Evolutionary conservation across 2,329 filamentous ascomycete genomes (phyloP).

Genomic region (Metarhizium sp.): DNA sequence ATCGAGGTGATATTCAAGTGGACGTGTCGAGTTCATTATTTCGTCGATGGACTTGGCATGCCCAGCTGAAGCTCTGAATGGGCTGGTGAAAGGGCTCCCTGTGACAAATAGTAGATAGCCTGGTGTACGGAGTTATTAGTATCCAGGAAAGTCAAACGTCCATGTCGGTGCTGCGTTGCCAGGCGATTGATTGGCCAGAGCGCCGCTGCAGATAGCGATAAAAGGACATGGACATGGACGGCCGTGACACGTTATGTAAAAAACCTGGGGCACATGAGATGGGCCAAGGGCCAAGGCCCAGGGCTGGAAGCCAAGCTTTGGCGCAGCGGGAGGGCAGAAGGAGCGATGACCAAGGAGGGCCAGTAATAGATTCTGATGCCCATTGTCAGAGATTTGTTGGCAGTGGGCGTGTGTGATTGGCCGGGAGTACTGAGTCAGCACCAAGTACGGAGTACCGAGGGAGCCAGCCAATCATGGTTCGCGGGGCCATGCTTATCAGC

Average conservation of each 20-base stretch:
- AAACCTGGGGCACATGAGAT: too few species aligned
- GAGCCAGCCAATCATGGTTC: conserved; percentile 1
- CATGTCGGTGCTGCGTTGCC: too few species aligned
- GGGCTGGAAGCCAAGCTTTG: too few species aligned
- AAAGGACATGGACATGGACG: background rate
- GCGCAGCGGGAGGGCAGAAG: too few species aligned
- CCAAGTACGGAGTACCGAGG: background rate
- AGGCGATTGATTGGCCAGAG: background rate
- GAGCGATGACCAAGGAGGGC: conserved; percentile 4
- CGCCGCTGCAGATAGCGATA: background rate
- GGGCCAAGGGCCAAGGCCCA: too few species aligned
- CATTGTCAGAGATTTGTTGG: background rate
- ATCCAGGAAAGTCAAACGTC: too few species aligned
- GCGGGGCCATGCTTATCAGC: conserved; percentile 5
- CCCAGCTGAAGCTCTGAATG: background rate
- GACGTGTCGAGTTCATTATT: too few species aligned
- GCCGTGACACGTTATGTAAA: too few species aligned
- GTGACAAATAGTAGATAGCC: too few species aligned
- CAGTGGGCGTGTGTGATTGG: background rate
- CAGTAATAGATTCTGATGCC: conserved; percentile 6
- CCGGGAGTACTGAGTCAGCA: background rate
- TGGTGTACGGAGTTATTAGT: too few species aligned
- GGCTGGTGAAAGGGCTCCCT: too few species aligned
- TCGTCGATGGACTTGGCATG: background rate
- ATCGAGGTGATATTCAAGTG: too few species aligned